phyloP scores from a whole-genome alignment of 306 rosid genomes.

The Malus asiatica region DNA sequence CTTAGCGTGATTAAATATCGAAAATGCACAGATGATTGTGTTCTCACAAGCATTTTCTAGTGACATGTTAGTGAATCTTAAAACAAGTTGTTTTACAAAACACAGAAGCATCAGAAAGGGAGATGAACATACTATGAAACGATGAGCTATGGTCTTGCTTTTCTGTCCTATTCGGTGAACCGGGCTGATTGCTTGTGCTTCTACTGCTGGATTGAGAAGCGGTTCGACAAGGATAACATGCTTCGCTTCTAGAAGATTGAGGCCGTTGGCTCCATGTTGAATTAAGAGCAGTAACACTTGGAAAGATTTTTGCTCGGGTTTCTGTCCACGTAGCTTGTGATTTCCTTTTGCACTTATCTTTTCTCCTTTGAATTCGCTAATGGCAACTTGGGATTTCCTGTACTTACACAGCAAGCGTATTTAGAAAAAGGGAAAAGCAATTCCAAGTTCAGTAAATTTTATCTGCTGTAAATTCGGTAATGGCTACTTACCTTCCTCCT shows the following conservation, averaged over 20 bases:
- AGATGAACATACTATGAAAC: conserved; percentile 57
- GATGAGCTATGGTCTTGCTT: conserved; percentile 71
- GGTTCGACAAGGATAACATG: conserved; percentile 93
- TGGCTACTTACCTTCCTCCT: conserved; percentile 77
- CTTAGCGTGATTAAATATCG: background rate
- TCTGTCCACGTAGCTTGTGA: conserved; percentile 16
- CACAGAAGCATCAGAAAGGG: background rate
- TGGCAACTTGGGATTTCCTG: conserved; percentile 79
- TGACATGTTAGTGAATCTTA: too few species aligned
- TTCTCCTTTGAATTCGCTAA: conserved; percentile 74
- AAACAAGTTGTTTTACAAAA: background rate
- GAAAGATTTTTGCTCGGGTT: conserved; percentile 30
- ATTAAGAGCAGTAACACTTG: conserved; percentile 79
- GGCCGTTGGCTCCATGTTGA: conserved; percentile 96
- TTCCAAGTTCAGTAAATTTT: background rate
- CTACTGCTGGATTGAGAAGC: conserved; percentile 89
- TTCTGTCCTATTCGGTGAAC: conserved; percentile 89
- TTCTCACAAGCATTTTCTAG: too few species aligned
- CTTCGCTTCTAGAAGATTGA: conserved; percentile 89
- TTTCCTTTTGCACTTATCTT: conserved; percentile 31
- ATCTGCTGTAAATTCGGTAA: background rate
- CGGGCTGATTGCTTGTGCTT: conserved; percentile 92
- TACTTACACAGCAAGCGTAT: conserved; percentile 25
- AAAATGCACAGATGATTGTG: background rate
- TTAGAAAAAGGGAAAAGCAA: conserved; percentile 3